phyloP scores from a whole-genome alignment of 1,284 basidiomycete genomes.

The Trichosporon sp. region DNA sequence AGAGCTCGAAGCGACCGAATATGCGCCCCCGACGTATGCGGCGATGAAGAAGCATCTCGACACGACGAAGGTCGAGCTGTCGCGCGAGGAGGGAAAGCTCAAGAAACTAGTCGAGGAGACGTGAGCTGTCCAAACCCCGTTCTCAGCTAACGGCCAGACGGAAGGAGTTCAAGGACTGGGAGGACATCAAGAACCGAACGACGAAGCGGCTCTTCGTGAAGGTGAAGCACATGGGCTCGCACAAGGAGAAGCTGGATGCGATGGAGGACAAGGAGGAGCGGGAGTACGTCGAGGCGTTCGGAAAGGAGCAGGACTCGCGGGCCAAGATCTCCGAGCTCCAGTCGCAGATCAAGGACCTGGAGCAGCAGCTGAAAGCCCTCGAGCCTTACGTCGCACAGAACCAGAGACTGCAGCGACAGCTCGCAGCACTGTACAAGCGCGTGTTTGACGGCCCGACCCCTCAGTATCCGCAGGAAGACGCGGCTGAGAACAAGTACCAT shows the following conservation, averaged over 20 bases:
- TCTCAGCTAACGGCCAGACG: conserved; percentile 18
- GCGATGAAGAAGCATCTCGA: conserved; percentile 27
- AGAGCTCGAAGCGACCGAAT: conserved; percentile 29
- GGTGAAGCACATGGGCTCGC: conserved; percentile 28
- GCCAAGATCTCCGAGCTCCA: conserved; percentile 33
- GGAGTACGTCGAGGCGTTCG: conserved; percentile 35
- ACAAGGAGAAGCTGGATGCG: conserved; percentile 23
- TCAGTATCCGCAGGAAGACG: conserved; percentile 33
- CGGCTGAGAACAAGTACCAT: conserved; percentile 24
- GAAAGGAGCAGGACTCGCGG: conserved; percentile 28
- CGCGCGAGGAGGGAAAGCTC: conserved; percentile 22
- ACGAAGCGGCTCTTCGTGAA: conserved; percentile 33
- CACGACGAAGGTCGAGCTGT: conserved; percentile 19
- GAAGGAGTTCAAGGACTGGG: conserved; percentile 35
- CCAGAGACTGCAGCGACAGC: conserved; percentile 17
- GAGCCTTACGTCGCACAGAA: conserved; percentile 22
- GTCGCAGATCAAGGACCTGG: conserved; percentile 22
- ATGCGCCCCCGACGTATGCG: conserved; percentile 31
- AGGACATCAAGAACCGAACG: conserved; percentile 33
- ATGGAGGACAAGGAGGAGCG: conserved; percentile 36
- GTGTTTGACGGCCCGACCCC: conserved; percentile 33
- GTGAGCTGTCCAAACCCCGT: not conserved
- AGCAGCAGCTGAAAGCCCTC: conserved; percentile 22
- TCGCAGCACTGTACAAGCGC: conserved; percentile 30
- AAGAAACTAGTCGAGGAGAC: conserved; percentile 14